Base-by-base conservation (phyloP, 2,329 filamentous ascomycete genomes). In the Alternaria sp. region DNA sequence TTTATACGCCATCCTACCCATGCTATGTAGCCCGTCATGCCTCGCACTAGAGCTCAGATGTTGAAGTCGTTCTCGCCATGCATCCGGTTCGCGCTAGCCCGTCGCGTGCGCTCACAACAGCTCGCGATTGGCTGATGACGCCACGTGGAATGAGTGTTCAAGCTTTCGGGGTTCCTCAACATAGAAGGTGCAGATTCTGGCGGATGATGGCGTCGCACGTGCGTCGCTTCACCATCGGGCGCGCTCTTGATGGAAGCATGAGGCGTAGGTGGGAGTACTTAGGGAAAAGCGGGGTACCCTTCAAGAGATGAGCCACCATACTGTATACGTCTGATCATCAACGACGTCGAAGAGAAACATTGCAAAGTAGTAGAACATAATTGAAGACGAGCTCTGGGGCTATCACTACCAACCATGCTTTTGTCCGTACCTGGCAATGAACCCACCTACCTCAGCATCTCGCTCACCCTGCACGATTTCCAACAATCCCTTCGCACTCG, bases 391-490 rank as follows among this genome's bases (percentile, higher is more conserved):
- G 21, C 5, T 5, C 21, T 6, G 21, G 17, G 21, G 3, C 31
- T 24, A 21, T 10, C 21, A 39, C 48, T 50, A 50, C 73, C 73
- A 76, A 4, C 57, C 54, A 55, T 57, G 63, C 7, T 37, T 44
- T 34, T 62, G 37, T 13, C 71, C 73, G 37, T 65, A 65, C 40
- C 56, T 68, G 5, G 58, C 60, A 29, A 76, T 42, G 39, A 75
- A 76, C 13, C 49, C 56, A 0, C 69, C 68, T 9, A 61, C 67
- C 48, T 76, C 71, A 0, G 23, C 66, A 59, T 76, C 72, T 28
- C 73, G 63, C 56, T 74, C 58, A 4, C 73, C 72, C 31, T 72
- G 59, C 10, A 75, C 56, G 51, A 76, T 73, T 41, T 74, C 67
- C 54, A 69, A 11, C 51, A 76, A 70, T 1, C 70, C 73, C 49